Base-by-base conservation (phyloP, 441 rosid species). In the Arabidopsis hybrid region DNA sequence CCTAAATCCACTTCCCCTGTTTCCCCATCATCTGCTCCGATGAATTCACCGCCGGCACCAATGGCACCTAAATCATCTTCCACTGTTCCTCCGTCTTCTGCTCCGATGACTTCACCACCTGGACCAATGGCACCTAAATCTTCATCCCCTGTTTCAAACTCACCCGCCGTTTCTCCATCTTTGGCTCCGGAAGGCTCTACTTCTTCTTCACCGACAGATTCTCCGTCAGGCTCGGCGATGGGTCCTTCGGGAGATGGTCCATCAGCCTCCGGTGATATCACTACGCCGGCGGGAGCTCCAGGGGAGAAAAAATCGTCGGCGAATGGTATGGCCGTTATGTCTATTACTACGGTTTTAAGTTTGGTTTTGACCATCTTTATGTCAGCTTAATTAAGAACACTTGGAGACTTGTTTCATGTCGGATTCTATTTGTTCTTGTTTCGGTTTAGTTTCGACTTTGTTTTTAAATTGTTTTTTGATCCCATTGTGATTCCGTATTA, bases 221-320 rank as follows among this genome's bases (percentile, higher is more conserved):
- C 26, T 21, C 66, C 82, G 52, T 35, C 78, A 35, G 68, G 71
- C 6, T 47, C 77, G 4, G 70, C 0, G 11, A 34, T 46, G 64
- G 34, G 43, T 47, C 72, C 79, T 0, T 51, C 82, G 1, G 76
- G 74, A 59, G 49, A 49, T 3, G 79, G 65, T 46, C 67, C 71
- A 11, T 57, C 71, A 46, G 38, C 45, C 53, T 0, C 73, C 18
- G 73, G 80, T 35, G 34, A 62, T 58, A 35, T 58, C 35, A n/a
- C 0, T 47, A 3, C 73, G 21, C 82, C 74, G 31, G 51, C 46
- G n/a, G 74, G 4, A 17, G 72, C 82, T 53, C 71, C 77, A n/a
- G 68, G 31, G 2, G 14, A 67, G 4, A 1, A 66, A 34, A 73
- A 73, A 5, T 51, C 67, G 0, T 60, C 84, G 1, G 77, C 75